A percentile compares a stretch with the other conserved stretches of the same genome.
Conservation (phyloP, 495 filamentous ascomycete species). For the Staphylotrichum longicolle region DNA sequence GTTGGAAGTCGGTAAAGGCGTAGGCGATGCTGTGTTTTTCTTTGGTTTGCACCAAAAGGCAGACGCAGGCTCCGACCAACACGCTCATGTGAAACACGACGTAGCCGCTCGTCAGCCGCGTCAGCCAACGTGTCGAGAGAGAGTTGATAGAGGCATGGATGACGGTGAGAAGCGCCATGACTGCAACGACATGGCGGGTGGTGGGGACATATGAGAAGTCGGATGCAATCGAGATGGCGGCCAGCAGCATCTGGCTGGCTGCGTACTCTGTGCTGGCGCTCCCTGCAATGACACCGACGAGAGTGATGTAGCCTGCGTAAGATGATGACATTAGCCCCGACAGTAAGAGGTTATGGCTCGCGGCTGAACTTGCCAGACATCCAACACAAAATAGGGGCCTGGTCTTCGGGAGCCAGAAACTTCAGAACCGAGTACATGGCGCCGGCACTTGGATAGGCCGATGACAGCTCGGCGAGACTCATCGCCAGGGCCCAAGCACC, state of each 20-base stretch:
- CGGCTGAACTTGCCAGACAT: slow-evolving; percentile 33
- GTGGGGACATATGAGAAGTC: slow-evolving; percentile 56
- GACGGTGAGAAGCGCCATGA: slow-evolving; percentile 59
- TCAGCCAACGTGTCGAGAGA: slow-evolving; percentile 60
- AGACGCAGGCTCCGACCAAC: slow-evolving; percentile 56
- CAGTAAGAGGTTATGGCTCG: background rate
- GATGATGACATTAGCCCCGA: background rate
- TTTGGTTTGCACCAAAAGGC: slow-evolving; percentile 57
- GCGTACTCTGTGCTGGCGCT: slow-evolving; percentile 67
- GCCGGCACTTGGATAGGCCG: slow-evolving; percentile 58
- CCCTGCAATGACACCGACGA: slow-evolving; percentile 64
- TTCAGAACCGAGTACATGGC: slow-evolving; percentile 53
- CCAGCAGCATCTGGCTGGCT: slow-evolving; percentile 64
- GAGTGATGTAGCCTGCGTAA: slow-evolving; percentile 61
- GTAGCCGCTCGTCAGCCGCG: slow-evolving; percentile 62
- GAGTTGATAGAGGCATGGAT: slow-evolving; percentile 58
- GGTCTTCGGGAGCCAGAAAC: slow-evolving; percentile 41
- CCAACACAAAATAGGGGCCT: slow-evolving; percentile 50
- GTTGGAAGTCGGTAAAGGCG: slow-evolving; percentile 61
- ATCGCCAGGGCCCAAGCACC: slow-evolving; percentile 63
- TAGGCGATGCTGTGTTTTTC: slow-evolving; percentile 59
- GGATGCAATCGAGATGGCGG: slow-evolving; percentile 61
- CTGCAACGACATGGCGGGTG: slow-evolving; percentile 52
- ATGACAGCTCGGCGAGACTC: slow-evolving; percentile 56
- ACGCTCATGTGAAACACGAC: slow-evolving; percentile 64